Evolutionary conservation across 495 filamentous ascomycete species (phyloP).

Genomic region (Trichocladium antarcticum): DNA sequence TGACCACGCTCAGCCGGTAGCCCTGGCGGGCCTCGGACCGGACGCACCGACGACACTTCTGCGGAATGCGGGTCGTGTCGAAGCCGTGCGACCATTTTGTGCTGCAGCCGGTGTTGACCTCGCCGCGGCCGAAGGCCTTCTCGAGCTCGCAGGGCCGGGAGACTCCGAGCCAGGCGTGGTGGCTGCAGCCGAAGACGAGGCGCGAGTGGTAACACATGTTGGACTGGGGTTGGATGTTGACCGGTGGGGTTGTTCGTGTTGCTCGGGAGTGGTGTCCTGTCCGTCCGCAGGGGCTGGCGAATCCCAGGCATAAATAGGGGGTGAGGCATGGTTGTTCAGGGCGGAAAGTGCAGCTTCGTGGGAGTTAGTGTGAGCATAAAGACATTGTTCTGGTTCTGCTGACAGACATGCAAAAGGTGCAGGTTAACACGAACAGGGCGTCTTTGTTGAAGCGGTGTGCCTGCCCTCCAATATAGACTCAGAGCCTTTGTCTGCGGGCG

Average conservation of each 20-base stretch:
- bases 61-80: constrained; percentile 8
- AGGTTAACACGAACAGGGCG: neutral
- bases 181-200: constrained; percentile 20
- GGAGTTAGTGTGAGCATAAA: neutral
- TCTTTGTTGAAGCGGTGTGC: neutral
- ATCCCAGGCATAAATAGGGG: neutral
- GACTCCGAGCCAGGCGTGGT: constrained; percentile 15
- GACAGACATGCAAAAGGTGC: neutral
- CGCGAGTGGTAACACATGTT: constrained; percentile 25
- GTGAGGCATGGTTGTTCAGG: neutral
- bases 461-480: neutral
- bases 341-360: neutral
- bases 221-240: neutral
- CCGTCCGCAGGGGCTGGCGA: neutral
- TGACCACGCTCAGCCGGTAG: neutral
- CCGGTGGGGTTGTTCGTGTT: neutral
- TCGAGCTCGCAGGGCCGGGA: constrained; percentile 14
- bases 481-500: neutral
- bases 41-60: constrained; percentile 13
- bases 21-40: neutral
- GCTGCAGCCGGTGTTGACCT: constrained; percentile 13
- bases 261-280: neutral
- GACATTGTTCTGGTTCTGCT: neutral
- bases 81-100: constrained; percentile 18
- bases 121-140: constrained; percentile 8